Conservation (phyloP, 1,284 basidiomycete species). For the Heterobasidion annosum region DNA sequence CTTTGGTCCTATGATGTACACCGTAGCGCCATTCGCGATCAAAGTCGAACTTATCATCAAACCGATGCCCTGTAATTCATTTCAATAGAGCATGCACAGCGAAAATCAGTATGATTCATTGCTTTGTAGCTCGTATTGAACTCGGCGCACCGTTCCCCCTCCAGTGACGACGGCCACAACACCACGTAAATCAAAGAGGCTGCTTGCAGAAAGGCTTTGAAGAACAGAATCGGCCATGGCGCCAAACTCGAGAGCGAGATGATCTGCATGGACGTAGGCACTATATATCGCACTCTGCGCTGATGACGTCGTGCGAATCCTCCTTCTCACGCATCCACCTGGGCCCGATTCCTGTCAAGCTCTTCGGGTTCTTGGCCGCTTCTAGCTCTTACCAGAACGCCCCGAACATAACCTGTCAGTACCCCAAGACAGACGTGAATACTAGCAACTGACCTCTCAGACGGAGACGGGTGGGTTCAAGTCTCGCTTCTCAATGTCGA, state of each 20-base stretch:
- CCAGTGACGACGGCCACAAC: constrained; percentile 41
- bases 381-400: too few species aligned
- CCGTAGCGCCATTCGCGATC: constrained; percentile 39
- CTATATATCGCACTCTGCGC: background rate
- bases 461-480: too few species aligned
- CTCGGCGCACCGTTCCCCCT: constrained; percentile 30
- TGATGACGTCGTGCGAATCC: too few species aligned
- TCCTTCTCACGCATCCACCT: too few species aligned
- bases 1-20: constrained; percentile 37
- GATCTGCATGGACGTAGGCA: background rate
- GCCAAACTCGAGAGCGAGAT: background rate
- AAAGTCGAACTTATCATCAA: constrained; percentile 37
- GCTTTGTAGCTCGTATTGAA: too few species aligned
- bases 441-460: too few species aligned
- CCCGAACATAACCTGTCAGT: too few species aligned
- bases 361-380: too few species aligned
- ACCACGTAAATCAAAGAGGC: constrained; percentile 33
- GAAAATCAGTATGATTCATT: background rate
- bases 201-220: constrained; percentile 25
- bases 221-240: constrained; percentile 29
- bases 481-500: too few species aligned
- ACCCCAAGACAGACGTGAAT: too few species aligned
- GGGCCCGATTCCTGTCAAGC: too few species aligned
- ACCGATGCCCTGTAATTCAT: constrained; percentile 31
- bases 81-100: background rate